Conservation (phyloP, 176 grass and related monocot species). For the Oryza brachyantha region DNA sequence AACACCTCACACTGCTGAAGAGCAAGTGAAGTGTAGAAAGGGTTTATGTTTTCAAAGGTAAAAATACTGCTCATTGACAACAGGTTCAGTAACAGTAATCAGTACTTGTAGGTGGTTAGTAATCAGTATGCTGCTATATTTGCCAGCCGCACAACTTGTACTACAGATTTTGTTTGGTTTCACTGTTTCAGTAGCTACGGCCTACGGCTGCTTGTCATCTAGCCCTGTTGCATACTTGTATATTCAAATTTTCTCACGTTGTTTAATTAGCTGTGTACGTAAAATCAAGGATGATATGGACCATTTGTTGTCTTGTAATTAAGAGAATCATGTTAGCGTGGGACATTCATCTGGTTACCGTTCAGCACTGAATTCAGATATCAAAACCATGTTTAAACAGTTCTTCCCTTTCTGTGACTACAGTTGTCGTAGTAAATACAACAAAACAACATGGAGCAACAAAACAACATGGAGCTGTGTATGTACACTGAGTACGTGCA, state of each 20-base stretch:
- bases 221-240: neutral
- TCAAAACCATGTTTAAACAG: neutral
- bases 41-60: no score
- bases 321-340: neutral
- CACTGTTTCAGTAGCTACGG: neutral
- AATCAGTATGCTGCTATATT: neutral
- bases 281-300: neutral
- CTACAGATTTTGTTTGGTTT: constrained; percentile 11
- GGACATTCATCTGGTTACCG: neutral
- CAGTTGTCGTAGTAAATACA: neutral
- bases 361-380: neutral
- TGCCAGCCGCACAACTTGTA: neutral
- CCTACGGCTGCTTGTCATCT: neutral
- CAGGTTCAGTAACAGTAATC: no score
- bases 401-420: neutral
- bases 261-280: neutral
- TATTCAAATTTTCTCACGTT: neutral
- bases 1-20: no score
- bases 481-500: neutral
- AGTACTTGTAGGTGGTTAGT: neutral
- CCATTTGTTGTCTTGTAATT: neutral
- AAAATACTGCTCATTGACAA: neutral
- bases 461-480: neutral
- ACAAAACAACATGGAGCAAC: no score
- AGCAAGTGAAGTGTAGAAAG: no score